Percentiles rank a stretch among this genome's conserved stretches.
These are phyloP conservation scores for Chaetomium sp. DNA, from an alignment of 2,329 filamentous ascomycete genomes.

Conservation along the genomic window DNA sequence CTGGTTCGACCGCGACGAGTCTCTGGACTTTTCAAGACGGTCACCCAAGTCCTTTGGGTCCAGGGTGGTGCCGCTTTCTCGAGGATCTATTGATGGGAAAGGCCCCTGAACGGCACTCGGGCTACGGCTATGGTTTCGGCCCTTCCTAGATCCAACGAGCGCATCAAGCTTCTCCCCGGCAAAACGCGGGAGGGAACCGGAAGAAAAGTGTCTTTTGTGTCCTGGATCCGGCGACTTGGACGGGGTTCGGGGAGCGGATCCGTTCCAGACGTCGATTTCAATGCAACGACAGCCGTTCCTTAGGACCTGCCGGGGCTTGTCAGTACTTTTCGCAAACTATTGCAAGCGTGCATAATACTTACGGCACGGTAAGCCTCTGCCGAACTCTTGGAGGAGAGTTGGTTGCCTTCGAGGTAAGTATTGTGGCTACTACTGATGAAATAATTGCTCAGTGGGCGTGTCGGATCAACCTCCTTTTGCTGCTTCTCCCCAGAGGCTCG, in stretches of 20 bases:
- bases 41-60: constrained; percentile 44
- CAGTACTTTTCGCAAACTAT: constrained; percentile 1
- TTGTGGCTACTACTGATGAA: constrained; percentile 96
- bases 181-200: constrained; percentile 46
- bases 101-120: constrained; percentile 42
- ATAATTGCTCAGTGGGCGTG: constrained; percentile 78
- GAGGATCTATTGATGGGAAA: constrained; percentile 27
- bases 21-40: constrained; percentile 30
- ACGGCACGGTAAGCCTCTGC: constrained; percentile 78
- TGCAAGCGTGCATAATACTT: constrained; percentile 39
- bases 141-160: constrained; percentile 34
- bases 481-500: constrained; percentile 49
- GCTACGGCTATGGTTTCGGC: constrained; percentile 45
- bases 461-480: constrained; percentile 56
- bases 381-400: constrained; percentile 76
- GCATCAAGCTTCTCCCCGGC: constrained; percentile 46
- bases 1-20: constrained; percentile 33
- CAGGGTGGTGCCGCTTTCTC: constrained; percentile 36
- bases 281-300: constrained; percentile 81
- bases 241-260: constrained; percentile 47
- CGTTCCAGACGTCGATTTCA: constrained; percentile 95
- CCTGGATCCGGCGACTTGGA: constrained; percentile 46
- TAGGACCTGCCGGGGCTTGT: constrained; percentile 58
- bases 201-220: constrained; percentile 53
- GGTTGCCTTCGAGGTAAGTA: constrained; percentile 86